These are phyloP conservation scores for Climacium dendroides DNA, from an alignment of 225 moss, liverwort and hornwort genomes.

Conservation along the genomic window DNA sequence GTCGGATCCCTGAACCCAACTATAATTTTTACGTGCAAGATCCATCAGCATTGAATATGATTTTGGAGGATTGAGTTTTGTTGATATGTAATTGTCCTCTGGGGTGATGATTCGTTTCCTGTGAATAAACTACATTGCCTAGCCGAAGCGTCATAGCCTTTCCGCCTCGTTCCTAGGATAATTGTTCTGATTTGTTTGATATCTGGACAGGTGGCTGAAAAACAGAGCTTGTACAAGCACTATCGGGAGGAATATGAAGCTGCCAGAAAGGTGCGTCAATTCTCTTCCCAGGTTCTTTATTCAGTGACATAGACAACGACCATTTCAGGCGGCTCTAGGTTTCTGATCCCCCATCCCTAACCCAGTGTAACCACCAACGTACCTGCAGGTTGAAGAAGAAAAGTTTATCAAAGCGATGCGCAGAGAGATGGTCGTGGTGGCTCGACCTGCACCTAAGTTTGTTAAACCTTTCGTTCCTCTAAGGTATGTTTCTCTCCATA, in stretches of 20 bases:
- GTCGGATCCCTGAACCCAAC: too few species aligned
- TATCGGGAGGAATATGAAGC: slow-evolving; percentile 94
- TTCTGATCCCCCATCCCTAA: background rate
- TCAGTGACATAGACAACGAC: too few species aligned
- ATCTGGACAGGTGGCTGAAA: slow-evolving; percentile 56
- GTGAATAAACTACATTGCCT: background rate
- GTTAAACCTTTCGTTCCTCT: slow-evolving; percentile 32
- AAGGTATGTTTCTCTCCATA: background rate
- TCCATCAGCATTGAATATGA: background rate
- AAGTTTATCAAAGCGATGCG: slow-evolving; percentile 49
- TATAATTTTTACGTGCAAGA: background rate
- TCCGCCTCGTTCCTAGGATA: background rate
- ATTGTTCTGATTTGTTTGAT: background rate
- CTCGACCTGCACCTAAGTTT: slow-evolving; percentile 40
- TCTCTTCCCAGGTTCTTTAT: background rate
- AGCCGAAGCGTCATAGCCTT: too few species aligned
- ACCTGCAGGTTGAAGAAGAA: slow-evolving; percentile 30
- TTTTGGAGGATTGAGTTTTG: background rate
- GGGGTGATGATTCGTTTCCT: too few species aligned
- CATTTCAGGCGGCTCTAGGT: too few species aligned
- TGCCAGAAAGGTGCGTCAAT: slow-evolving; percentile 43
- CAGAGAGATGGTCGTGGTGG: slow-evolving; percentile 36
- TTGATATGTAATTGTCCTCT: background rate
- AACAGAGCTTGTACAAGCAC: slow-evolving; percentile 79
- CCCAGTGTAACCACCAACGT: background rate